Conservation (phyloP, 257 asterid species). For the Solanum bulbocastanum region DNA sequence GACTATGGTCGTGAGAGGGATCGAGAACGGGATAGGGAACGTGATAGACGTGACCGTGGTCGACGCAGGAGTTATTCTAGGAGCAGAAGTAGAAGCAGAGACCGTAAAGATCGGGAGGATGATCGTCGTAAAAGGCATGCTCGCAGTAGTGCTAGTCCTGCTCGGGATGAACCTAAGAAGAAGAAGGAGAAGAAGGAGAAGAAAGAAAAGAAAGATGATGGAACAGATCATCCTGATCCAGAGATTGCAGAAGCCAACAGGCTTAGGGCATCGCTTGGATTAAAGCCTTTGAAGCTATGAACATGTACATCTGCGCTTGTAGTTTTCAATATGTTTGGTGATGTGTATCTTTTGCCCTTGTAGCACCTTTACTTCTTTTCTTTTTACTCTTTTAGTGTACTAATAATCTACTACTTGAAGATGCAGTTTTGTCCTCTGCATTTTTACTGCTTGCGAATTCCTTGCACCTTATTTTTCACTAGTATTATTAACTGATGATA, state of each 20-base stretch:
- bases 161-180: conserved; percentile 47
- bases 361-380: background rate
- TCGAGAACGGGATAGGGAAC: conserved; percentile 43
- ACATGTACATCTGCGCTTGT: background rate
- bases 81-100: conserved; percentile 84
- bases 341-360: background rate
- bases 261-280: conserved; percentile 76
- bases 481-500: background rate
- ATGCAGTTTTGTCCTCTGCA: background rate
- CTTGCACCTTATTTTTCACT: background rate
- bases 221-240: conserved; percentile 97
- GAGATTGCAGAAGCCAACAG: conserved; percentile 90
- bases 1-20: conserved; percentile 70
- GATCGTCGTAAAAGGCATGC: conserved; percentile 57
- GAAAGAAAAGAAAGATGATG: conserved; percentile 67
- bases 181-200: conserved; percentile 79
- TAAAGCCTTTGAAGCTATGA: conserved; percentile 59
- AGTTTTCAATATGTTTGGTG: background rate
- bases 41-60: conserved; percentile 67
- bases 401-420: background rate
- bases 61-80: conserved; percentile 70
- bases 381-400: background rate
- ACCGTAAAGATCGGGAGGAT: conserved; percentile 58
- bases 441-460: background rate
- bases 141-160: conserved; percentile 58